These are phyloP conservation scores for Auxenochlorella pyrenoidosa DNA, from an alignment of 139 green algal species.

Conservation along the genomic window DNA sequence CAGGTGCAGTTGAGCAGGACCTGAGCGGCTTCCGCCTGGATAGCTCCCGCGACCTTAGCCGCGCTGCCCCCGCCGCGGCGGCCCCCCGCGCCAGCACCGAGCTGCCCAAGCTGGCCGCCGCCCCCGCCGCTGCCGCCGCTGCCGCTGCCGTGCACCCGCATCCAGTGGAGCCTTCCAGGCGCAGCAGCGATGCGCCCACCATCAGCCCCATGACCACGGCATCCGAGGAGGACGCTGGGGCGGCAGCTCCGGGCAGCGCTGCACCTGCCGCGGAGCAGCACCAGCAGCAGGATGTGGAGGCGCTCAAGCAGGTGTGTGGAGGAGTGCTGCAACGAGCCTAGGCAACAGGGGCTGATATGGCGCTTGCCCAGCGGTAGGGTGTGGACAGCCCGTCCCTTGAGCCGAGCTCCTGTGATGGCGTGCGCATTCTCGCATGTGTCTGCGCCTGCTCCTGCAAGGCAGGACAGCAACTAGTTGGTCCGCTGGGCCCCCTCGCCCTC, in stretches of 20 bases:
- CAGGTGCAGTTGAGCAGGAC: constrained; percentile 5
- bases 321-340: background rate
- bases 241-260: no score
- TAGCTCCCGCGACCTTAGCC: background rate
- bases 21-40: constrained; percentile 23
- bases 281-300: constrained; percentile 12
- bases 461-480: background rate
- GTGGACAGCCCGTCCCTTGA: background rate
- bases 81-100: background rate
- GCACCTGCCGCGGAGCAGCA: background rate
- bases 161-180: background rate
- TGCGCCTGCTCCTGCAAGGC: background rate
- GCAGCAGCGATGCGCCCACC: constrained; percentile 1
- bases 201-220: background rate
- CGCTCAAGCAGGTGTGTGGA: background rate
- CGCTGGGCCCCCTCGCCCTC: background rate
- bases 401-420: no score
- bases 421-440: background rate
- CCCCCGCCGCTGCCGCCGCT: background rate
- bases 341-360: background rate
- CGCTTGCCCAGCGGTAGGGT: background rate
- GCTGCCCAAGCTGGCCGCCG: no score
- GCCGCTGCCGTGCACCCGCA: background rate
- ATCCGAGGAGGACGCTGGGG: background rate
- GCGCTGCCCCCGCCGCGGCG: background rate